Evolutionary conservation across 1,284 basidiomycete genomes (phyloP), one percentile per base, ranked within the genome.

Genomic region (Flammula alnicola): DNA sequence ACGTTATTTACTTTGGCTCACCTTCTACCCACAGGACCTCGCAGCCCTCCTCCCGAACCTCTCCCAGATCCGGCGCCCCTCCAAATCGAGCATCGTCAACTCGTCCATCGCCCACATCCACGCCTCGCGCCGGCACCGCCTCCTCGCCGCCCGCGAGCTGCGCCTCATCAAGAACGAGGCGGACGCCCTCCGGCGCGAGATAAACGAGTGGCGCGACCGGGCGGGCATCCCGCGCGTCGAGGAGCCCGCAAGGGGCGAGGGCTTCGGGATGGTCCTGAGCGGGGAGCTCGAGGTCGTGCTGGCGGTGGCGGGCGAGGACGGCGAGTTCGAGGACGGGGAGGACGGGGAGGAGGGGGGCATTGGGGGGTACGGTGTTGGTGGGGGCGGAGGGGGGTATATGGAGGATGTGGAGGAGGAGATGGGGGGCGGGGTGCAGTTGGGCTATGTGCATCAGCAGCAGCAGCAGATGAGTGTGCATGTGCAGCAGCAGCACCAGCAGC

Each of bases 11-110:
- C 31, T 32, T 40, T 46, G 5, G 19, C n/a, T 38, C 26, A 46
- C 42, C 35, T 25, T 54, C 40, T 38, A 37, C 12, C 49, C 31
- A 16, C 49, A 91, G 88, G 91, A 93, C 60, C 88, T 96, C 49
- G 94, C 94, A 48, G 84, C 85, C 10, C 82, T 95, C 31, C 83
- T 96, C 12, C 93, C 94, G 44, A 91, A 94, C 67, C 85, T 96
- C 54, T 89, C 89, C 14, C 83, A 90, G 61, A 90, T 93, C 71
- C 88, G 93, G 56, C 86, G 95, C 37, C 95, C 94, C 1, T 93
- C 90, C 68, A 98, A 98, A 74, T 91, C 89, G 11, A 88, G 91
- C 51, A 96, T 97, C 66, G 94, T 98, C 69, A 96, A 95, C 74
- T 93, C 89, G 38, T 88, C 84, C 54, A 94, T 95, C 65, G 83